A percentile compares a stretch with the other conserved stretches of the same genome.
Evolutionary conservation across 192 early-diverging fungal genomes (phyloP).

Genomic region (Backusella sp.): DNA sequence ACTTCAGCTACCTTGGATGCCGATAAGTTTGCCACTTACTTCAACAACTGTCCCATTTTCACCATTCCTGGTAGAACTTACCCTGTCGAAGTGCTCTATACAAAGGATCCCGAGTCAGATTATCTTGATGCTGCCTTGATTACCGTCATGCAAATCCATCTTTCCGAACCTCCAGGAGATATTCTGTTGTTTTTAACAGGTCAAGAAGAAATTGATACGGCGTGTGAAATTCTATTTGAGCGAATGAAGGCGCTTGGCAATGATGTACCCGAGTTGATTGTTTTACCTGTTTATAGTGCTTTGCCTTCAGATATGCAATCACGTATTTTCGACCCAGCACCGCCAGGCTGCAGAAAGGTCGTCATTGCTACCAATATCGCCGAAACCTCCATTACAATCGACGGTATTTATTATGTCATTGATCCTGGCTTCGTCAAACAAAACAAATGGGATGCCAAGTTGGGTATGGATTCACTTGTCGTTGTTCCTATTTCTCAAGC

Average conservation of each 20-base stretch:
- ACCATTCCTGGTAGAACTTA: constrained; percentile 94
- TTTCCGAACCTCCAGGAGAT: constrained; percentile 91
- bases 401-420: constrained; percentile 95
- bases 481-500: constrained; percentile 95
- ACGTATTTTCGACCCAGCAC: constrained; percentile 92
- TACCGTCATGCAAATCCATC: constrained; percentile 96
- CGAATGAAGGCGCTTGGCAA: constrained; percentile 68
- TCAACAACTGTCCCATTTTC: constrained; percentile 90
- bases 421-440: constrained; percentile 97
- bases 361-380: constrained; percentile 99
- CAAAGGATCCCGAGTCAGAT: constrained; percentile 93
- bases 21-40: constrained; percentile 91
- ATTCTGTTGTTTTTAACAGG: constrained; percentile 96
- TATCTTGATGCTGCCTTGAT: constrained; percentile 92
- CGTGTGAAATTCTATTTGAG: constrained; percentile 68
- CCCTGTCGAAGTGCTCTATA: constrained; percentile 93
- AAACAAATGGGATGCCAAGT: constrained; percentile 93
- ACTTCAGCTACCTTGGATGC: constrained; percentile 95
- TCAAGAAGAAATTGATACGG: constrained; percentile 97
- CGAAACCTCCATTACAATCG: constrained; percentile 97
- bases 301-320: constrained; percentile 94
- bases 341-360: constrained; percentile 76
- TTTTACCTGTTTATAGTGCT: constrained; percentile 93
- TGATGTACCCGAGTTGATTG: constrained; percentile 70
- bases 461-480: constrained; percentile 97